Base-by-base conservation (phyloP, 768 basidiomycete genomes). In the Russula compacta region DNA sequence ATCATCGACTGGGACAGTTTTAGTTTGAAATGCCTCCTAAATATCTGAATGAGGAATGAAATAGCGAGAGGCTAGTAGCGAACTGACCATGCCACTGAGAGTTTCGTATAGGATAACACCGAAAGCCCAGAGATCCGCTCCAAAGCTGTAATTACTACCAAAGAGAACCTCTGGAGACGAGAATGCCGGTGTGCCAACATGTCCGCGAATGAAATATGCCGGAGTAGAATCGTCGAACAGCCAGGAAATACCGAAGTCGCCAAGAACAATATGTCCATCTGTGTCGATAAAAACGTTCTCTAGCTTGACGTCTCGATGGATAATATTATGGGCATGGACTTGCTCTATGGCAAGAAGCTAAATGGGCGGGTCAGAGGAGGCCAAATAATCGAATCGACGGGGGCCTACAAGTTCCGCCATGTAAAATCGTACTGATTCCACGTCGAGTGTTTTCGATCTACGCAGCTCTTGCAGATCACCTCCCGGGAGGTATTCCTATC, bases 291-390 rank as follows among this genome's bases (percentile, higher is more conserved):
- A 81, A 17, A 99, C 82, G 72, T 99, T 99, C 49, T 93, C 92
- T n/a, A 95, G 97, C 71, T 98, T 99, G 75, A 99, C 95, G 75
- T 99, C 97, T 58, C 97, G 91, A 73, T 99, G 97, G 52, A 99
- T 95, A 71, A 99, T 98, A 24, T 95, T 94, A 69, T 97, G 92
- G 69, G 88, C 83, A 71, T 99, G 97, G 2, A 98, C 93, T 7
- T 61, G 43, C 24, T 63, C 64, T n/a, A 65, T 53, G 19, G 64
- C 61, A 49, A 65, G 51, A 10, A 64, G 60, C 64, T 64, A 12
- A 21, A 9, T 15, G n/a, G 10, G 2, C 6, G n/a, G 12, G 8
- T 60, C 11, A 54, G n/a, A 35, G 21, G 29, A n/a, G 29, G 29
- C 3, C 3, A 6, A 10, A 4, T 15, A 3, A 32, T 17, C 2